These are phyloP conservation scores for Lactarius vividus DNA, from an alignment of 768 basidiomycete species.

Conservation along the genomic window DNA sequence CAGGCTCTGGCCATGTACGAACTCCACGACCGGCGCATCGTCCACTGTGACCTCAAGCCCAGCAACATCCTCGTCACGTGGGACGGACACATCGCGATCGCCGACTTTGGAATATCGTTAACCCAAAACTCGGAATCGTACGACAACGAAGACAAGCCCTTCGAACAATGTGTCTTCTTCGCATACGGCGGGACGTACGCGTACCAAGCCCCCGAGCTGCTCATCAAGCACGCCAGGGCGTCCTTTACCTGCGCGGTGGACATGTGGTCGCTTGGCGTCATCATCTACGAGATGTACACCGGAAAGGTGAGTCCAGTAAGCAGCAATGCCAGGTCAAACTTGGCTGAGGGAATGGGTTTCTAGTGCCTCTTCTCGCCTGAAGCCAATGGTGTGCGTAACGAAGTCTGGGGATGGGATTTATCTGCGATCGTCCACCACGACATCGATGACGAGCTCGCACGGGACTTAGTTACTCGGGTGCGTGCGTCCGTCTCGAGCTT, in stretches of 20 bases:
- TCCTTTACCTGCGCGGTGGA: constrained; percentile 19
- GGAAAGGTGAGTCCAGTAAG: background rate
- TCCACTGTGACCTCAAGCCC: constrained; percentile 52
- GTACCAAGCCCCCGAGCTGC: constrained; percentile 25
- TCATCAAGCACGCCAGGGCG: constrained; percentile 8
- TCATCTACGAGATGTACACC: constrained; percentile 21
- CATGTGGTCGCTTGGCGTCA: constrained; percentile 23
- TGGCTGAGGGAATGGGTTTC: background rate
- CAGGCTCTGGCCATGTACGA: constrained; percentile 32
- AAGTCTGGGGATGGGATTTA: constrained; percentile 22
- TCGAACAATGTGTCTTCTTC: constrained; percentile 7
- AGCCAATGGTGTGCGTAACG: constrained; percentile 3
- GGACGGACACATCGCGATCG: constrained; percentile 25
- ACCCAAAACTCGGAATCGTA: background rate
- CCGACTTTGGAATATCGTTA: constrained; percentile 25
- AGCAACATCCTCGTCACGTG: constrained; percentile 32
- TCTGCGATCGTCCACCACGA: constrained; percentile 4
- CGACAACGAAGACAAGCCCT: background rate
- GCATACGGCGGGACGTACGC: constrained; percentile 21
- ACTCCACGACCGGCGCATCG: constrained; percentile 40
- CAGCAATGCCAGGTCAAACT: background rate
- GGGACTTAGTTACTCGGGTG: constrained; percentile 13
- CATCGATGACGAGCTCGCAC: constrained; percentile 1
- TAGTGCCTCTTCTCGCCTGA: constrained; percentile 20
- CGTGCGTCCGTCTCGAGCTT: background rate